Evolutionary conservation across 2,329 filamentous ascomycete species (phyloP), one percentile per base, ranked within the genome.

Genomic region (Sporothrix euskadiensis): DNA sequence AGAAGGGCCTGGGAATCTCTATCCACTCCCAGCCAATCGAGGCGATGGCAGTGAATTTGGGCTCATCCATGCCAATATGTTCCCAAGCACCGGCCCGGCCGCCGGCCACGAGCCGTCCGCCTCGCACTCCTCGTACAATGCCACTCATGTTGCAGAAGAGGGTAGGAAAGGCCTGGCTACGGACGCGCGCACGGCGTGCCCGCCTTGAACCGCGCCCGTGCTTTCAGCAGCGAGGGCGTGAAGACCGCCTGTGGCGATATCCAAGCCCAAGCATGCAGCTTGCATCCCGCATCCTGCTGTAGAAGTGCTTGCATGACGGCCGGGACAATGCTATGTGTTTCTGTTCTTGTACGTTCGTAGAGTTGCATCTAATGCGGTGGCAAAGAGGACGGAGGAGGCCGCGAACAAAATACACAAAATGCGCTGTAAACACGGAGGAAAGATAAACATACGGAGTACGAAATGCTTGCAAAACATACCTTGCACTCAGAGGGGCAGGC

Each of bases 291-390:
- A 59, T 35, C 4, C 14, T 19, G 14, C 30, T 9, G 30, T 59
- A 59, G 16, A 59, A 59, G 30, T 59, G 56, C 9, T 14, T 35
- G 56, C 16, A 59, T 56, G 52, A 22, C 8, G 52, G 52, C n/a
- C n/a, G 22, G 30, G 30, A 32, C 56, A 59, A 19, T 35, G 30
- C 30, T 35, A 10, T 16, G 56, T 59, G 56, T 35, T 32, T 35
- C n/a, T 35, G 30, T 35, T 12, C 30, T 8, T 19, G 30, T 59
- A 16, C n/a, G 30, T 14, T 32, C 2, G 26, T 59, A 35, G 56
- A 59, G 19, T 65, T 44, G 30, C 30, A 63, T 63, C 59, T 61
- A 44, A 63, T 63, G 59, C 16, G 59, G 2, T 63, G 59, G 59
- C 35, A 63, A 26, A n/a, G 4, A 30, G 57, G n/a, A 63, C 59